These are phyloP conservation scores for Pythium insidiosum DNA, from an alignment of 352 stramenopile genomes.

Conservation along the genomic window DNA sequence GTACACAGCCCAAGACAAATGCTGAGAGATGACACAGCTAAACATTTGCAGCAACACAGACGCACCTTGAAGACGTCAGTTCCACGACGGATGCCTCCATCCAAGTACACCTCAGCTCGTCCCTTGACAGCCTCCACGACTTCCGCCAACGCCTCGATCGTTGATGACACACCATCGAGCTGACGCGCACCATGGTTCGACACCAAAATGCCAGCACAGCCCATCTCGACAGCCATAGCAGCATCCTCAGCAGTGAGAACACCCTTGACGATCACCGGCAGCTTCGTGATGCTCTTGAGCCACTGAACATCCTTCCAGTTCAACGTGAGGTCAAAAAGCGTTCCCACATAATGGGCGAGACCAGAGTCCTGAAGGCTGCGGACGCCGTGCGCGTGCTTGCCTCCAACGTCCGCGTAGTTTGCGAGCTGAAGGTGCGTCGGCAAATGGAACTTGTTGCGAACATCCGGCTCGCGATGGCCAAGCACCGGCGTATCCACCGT, in stretches of 20 bases:
- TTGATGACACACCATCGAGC: slow-evolving; percentile 84
- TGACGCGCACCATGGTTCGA: slow-evolving; percentile 93
- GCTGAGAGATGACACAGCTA: no score
- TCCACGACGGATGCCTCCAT: slow-evolving; percentile 91
- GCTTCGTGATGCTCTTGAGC: slow-evolving; percentile 85
- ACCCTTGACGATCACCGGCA: slow-evolving; percentile 93
- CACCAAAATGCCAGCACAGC: slow-evolving; percentile 89
- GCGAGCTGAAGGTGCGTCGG: slow-evolving; percentile 46
- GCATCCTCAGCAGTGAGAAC: slow-evolving; percentile 92
- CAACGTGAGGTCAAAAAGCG: slow-evolving; percentile 92
- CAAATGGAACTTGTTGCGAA: slow-evolving; percentile 90
- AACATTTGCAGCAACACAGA: background rate
- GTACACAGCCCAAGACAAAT: no score
- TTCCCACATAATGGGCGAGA: slow-evolving; percentile 48
- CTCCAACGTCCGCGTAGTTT: slow-evolving; percentile 38
- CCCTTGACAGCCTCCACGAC: slow-evolving; percentile 81
- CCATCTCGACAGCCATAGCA: slow-evolving; percentile 82
- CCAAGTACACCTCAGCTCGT: slow-evolving; percentile 88
- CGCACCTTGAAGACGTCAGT: slow-evolving; percentile 94
- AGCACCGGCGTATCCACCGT: slow-evolving; percentile 96
- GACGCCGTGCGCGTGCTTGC: slow-evolving; percentile 56
- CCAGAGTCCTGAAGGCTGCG: slow-evolving; percentile 38
- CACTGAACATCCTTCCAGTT: slow-evolving; percentile 92
- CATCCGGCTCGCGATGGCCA: slow-evolving; percentile 92
- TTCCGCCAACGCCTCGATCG: slow-evolving; percentile 90